phyloP scores from a whole-genome alignment of 345 rosid genomes.

The Nephelium lappaceum region DNA sequence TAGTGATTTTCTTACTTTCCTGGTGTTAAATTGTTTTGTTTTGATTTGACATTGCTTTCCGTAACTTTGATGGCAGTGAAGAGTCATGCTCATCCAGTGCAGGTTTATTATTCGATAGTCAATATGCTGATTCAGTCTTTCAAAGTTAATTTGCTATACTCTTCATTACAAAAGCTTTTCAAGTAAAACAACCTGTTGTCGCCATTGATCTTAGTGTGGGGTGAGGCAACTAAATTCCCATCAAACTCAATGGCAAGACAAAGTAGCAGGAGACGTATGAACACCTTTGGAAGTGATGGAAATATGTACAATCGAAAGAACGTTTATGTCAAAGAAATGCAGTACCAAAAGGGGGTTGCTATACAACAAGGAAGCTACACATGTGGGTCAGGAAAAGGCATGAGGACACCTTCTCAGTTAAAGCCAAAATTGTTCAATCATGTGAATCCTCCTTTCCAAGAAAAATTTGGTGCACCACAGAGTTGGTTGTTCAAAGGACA shows the following conservation, averaged over 20 bases:
- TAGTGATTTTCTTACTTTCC: constrained; percentile 19
- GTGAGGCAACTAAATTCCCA: constrained; percentile 32
- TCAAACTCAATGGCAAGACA: constrained; percentile 33
- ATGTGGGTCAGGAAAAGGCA: constrained; percentile 30
- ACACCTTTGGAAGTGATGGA: constrained; percentile 34
- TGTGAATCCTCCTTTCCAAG: constrained; percentile 31
- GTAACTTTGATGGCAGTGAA: constrained; percentile 57
- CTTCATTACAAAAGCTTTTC: constrained; percentile 12
- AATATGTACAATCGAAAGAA: constrained; percentile 20
- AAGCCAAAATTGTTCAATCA: constrained; percentile 33
- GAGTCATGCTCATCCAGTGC: constrained; percentile 88
- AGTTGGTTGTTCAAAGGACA: constrained; percentile 43
- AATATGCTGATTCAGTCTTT: constrained; percentile 3
- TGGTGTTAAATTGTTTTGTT: constrained; percentile 14
- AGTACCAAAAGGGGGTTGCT: constrained; percentile 25
- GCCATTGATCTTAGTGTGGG: constrained; percentile 46
- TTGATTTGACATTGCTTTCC: constrained; percentile 20
- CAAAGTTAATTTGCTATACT: not conserved
- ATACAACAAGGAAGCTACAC: constrained; percentile 20
- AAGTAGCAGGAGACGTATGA: constrained; percentile 25
- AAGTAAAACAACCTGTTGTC: constrained; percentile 8
- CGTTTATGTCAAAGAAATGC: constrained; percentile 29
- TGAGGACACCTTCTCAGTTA: constrained; percentile 28
- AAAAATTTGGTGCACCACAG: constrained; percentile 22
- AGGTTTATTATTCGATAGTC: constrained; percentile 45